A percentile compares a stretch with the other conserved stretches of the same genome.
Conservation (phyloP, 306 rosid species). For the Inga laurina region DNA sequence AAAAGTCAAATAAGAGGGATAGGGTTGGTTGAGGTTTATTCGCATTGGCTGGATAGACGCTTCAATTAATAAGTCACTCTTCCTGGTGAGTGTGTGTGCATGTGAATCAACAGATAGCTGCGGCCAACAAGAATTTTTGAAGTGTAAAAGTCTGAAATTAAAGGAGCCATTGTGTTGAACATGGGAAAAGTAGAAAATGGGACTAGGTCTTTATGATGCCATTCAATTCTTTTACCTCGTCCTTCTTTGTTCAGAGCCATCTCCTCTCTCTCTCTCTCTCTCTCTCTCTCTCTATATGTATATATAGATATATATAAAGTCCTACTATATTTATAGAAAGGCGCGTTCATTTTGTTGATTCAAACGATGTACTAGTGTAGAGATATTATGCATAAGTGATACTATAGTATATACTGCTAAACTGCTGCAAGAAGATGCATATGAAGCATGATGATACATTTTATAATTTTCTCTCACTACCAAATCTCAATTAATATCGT, state of each 20-base stretch:
- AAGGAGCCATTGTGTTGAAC: neutral
- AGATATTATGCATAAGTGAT: neutral
- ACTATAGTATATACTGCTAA: neutral
- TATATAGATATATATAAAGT: too few species aligned
- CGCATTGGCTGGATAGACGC: neutral
- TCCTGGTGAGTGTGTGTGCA: neutral
- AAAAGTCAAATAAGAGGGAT: neutral
- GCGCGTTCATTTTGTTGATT: neutral
- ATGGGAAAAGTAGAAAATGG: neutral
- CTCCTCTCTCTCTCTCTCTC: neutral
- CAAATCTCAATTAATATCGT: neutral
- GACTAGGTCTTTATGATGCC: neutral
- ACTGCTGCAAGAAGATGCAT: neutral
- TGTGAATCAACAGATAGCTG: neutral
- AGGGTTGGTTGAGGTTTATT: neutral
- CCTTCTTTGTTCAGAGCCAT: neutral
- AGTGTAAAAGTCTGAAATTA: neutral
- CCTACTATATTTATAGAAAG: neutral
- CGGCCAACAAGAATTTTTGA: neutral
- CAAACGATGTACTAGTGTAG: neutral
- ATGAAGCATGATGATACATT: neutral
- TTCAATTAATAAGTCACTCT: neutral
- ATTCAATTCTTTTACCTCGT: neutral
- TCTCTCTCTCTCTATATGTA: neutral
- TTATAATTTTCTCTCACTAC: neutral